Evolutionary conservation across 139 green algal genomes (phyloP).

Genomic region (Chlorella sp.): DNA sequence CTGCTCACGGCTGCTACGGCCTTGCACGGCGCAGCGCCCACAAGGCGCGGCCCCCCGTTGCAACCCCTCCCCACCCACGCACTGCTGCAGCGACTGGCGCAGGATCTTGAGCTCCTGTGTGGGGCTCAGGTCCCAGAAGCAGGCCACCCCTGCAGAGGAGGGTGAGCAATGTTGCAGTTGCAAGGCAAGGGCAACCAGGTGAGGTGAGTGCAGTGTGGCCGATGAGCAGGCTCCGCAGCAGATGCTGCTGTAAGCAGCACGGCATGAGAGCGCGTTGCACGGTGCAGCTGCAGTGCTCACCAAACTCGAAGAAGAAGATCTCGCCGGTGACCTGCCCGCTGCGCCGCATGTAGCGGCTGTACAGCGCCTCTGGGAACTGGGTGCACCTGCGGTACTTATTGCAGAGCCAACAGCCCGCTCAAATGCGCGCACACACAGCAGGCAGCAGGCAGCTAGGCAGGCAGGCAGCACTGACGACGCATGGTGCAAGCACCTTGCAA

Average conservation of each 20-base stretch:
- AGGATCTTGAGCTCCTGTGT: conserved; percentile 26
- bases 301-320: conserved; percentile 73
- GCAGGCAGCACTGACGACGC: too few relatives aligned
- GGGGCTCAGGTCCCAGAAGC: conserved; percentile 16
- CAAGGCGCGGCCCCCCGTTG: too few relatives aligned
- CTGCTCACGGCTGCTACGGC: too few relatives aligned
- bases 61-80: background rate
- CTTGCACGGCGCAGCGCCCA: too few relatives aligned
- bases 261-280: too few relatives aligned
- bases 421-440: too few relatives aligned
- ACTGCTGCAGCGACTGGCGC: conserved; percentile 11
- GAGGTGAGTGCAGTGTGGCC: too few relatives aligned
- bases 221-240: background rate
- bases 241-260: too few relatives aligned
- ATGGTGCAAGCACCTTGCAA: too few relatives aligned
- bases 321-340: conserved; percentile 22
- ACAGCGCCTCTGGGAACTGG: conserved; percentile 25
- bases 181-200: too few relatives aligned
- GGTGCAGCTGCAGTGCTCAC: background rate
- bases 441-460: too few relatives aligned
- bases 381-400: conserved; percentile 24
- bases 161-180: background rate
- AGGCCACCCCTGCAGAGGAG: background rate
- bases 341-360: conserved; percentile 6
- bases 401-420: too few relatives aligned